Evolutionary conservation across 73 alveolate genomes (phyloP), one percentile per base, ranked within the genome.

Genomic region (Paramecium biaurelia): DNA sequence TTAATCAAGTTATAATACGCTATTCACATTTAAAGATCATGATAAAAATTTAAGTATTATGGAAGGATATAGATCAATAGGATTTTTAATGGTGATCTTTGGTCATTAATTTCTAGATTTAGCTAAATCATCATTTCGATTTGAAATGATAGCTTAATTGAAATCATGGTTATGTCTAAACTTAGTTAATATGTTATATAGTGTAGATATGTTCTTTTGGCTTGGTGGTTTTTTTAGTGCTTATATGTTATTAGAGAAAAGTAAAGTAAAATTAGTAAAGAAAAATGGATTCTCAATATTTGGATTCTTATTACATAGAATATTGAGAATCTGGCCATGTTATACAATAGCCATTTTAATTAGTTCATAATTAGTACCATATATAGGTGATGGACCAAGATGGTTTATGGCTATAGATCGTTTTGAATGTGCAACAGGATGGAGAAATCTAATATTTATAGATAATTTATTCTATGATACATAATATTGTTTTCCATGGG

Each of bases 171-270:
- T 57, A 5, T 89, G 57, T 24, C 15, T 89, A 8, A 58, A 70
- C 30, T 89, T 89, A 53, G 70, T 67, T 38, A 49, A 76, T 72
- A 70, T 76, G 70, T 67, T 89, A 14, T 89, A 89, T 82, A 58
- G 89, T 70, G 94, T 89, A 21, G 94, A 89, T 72, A 82, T 89
- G 38, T 89, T 89, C 35, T 72, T 89, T 42, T 89, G 94, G 94
- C 11, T 89, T 9, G 94, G 94, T 42, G 94, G 94, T 9, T 89
- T 89, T 82, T 89, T 89, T 57, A 32, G 70, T n/a, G 76, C 76
- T 5, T 79, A 14, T 26, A 14, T 79, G 28, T 34, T 79, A 45
- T 79, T 38, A 18, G 90, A 79, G n/a, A 24, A 41, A 14, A 24
- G 28, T 10, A 41, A 20, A 24, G 76, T 79, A 0, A 30, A 21